Evolutionary conservation across 257 asterid species (phyloP).

Genomic region (Misopates orontium): DNA sequence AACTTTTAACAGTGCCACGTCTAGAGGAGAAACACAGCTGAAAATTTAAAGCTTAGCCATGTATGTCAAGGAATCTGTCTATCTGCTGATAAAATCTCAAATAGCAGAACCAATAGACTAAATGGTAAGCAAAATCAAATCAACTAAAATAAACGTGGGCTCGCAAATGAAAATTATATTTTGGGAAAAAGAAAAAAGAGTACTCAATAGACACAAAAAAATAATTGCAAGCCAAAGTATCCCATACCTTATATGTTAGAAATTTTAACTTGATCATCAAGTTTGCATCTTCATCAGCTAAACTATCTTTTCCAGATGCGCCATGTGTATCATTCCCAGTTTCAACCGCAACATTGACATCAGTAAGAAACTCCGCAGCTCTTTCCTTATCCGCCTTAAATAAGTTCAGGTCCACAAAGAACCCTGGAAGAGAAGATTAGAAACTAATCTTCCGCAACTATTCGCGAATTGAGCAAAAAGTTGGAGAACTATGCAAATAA

Average conservation of each 20-base stretch:
- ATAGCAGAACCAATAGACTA: not conserved
- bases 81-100: not conserved
- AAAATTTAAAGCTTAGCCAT: too few species aligned
- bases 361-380: constrained; percentile 43
- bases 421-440: constrained; percentile 58
- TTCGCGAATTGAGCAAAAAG: constrained; percentile 20
- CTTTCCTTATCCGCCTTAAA: constrained; percentile 66
- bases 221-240: constrained; percentile 27
- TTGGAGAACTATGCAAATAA: constrained; percentile 13
- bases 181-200: not conserved
- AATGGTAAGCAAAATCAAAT: constrained; percentile 5
- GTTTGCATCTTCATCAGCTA: constrained; percentile 99
- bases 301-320: constrained; percentile 43
- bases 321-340: constrained; percentile 37
- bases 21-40: too few species aligned
- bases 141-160: constrained; percentile 11
- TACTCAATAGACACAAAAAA: not conserved
- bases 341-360: constrained; percentile 32
- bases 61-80: too few species aligned
- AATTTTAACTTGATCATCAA: constrained; percentile 96
- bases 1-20: too few species aligned
- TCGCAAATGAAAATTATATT: constrained; percentile 2
- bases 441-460: constrained; percentile 18
- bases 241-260: constrained; percentile 83
- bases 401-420: constrained; percentile 83